Base-by-base conservation (phyloP, 169 alveolate species). In the Plasmodium fragile region DNA sequence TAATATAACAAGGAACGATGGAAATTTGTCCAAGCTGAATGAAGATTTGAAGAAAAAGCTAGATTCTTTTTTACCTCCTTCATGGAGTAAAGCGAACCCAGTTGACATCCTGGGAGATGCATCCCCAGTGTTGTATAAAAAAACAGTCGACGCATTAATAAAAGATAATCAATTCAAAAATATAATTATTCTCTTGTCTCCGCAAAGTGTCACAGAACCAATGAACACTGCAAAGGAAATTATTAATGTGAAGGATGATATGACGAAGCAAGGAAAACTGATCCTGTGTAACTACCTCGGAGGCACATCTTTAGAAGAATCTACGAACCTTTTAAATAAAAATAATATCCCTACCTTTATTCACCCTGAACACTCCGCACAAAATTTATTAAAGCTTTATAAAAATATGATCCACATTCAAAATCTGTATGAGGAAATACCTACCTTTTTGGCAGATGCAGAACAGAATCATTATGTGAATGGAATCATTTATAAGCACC, bases 51-150 rank as follows among this genome's bases (percentile, higher is more conserved):
- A 96, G 77, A 78, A 90, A 55, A 45, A 77, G 22, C 73, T 97
- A 89, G 94, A 94, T 80, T 72, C 79, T 34, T 92, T 96, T 45
- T 92, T 96, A 45, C 97, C 98, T 1, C 73, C 93, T 0, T 96
- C 97, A 71, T 97, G 97, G 97, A 91, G 97, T 89, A 94, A 93
- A 36, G 85, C 95, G 34, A 97, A 97, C 71, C 98, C 98, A 13
- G 75, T 97, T n/a, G 98, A 97, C 52, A 95, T 97, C 73, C 81
- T 97, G 53, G 98, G 98, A 10, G 98, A 96, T 94, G 98, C 98
- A 30, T 90, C 96, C 30, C 97, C 96, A 11, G 73, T 85, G 80
- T 87, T 92, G 72, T 96, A 96, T 94, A 95, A 94, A 65, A 93
- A 95, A 73, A 89, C 96, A 34, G 69, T 96, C 43, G 95, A 92